Percentiles rank a stretch among this genome's conserved stretches.
These are phyloP conservation scores for Eragrostis curvula DNA, from an alignment of 176 grass and related monocot species.

Conservation along the genomic window DNA sequence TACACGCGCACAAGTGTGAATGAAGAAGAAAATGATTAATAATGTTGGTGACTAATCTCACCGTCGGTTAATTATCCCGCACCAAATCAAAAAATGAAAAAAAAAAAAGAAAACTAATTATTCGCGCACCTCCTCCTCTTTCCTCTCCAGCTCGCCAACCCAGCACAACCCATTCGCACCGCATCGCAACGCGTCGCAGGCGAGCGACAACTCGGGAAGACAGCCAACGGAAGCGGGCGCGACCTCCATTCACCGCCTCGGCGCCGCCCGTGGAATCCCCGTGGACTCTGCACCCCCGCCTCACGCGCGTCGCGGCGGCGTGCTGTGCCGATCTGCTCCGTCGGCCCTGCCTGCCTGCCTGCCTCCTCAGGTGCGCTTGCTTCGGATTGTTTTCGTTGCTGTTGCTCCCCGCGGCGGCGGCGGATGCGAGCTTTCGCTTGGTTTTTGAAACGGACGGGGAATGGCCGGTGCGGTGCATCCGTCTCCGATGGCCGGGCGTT, in stretches of 20 bases:
- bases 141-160: slow-evolving; percentile 14
- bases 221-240: slow-evolving; percentile 31
- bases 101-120: neutral
- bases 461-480: slow-evolving; percentile 2
- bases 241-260: slow-evolving; percentile 22
- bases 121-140: neutral
- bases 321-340: slow-evolving; percentile 5
- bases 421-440: neutral
- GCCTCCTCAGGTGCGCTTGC: slow-evolving; percentile 44
- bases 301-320: neutral
- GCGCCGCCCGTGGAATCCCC: slow-evolving; percentile 41
- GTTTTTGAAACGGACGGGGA: neutral
- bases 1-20: no score
- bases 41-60: neutral
- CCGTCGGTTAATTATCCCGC: neutral
- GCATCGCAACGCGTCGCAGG: neutral
- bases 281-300: slow-evolving; percentile 11
- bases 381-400: neutral
- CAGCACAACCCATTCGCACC: neutral
- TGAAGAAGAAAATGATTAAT: neutral
- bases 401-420: no score
- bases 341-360: slow-evolving; percentile 15
- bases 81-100: neutral
- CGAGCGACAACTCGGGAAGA: slow-evolving; percentile 31
- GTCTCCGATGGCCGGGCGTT: neutral